phyloP scores from a whole-genome alignment of 2,329 filamentous ascomycete species.

The Daldinia sp. region DNA sequence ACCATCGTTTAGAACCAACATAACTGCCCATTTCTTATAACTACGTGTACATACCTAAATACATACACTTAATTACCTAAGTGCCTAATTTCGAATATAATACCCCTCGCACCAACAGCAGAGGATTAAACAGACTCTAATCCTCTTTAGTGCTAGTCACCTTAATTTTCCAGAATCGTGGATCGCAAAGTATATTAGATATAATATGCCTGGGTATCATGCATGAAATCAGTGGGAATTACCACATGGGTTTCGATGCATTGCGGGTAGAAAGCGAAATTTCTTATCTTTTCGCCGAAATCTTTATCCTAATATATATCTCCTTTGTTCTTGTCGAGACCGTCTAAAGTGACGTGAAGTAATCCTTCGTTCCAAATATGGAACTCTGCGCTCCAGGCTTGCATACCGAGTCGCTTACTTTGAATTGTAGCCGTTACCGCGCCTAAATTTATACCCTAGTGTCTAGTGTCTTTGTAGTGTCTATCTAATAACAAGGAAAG shows the following conservation, averaged over 20 bases:
- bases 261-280: neutral
- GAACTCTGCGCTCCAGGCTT: neutral
- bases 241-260: neutral
- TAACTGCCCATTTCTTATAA: neutral
- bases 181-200: slow-evolving; percentile 1
- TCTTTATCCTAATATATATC: neutral
- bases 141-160: neutral
- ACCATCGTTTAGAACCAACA: neutral
- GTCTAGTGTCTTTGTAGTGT: neutral
- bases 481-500: neutral
- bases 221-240: slow-evolving; percentile 1
- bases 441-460: neutral
- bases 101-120: neutral
- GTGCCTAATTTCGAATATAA: neutral
- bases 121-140: neutral
- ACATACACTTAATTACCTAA: neutral
- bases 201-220: neutral
- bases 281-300: neutral
- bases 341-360: neutral
- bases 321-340: neutral
- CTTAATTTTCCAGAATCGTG: neutral
- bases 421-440: neutral
- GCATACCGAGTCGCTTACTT: neutral
- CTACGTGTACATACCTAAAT: neutral
- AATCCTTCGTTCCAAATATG: neutral